phyloP scores from a whole-genome alignment of 2,329 filamentous ascomycete species.

The Stenocarpella maydis region DNA sequence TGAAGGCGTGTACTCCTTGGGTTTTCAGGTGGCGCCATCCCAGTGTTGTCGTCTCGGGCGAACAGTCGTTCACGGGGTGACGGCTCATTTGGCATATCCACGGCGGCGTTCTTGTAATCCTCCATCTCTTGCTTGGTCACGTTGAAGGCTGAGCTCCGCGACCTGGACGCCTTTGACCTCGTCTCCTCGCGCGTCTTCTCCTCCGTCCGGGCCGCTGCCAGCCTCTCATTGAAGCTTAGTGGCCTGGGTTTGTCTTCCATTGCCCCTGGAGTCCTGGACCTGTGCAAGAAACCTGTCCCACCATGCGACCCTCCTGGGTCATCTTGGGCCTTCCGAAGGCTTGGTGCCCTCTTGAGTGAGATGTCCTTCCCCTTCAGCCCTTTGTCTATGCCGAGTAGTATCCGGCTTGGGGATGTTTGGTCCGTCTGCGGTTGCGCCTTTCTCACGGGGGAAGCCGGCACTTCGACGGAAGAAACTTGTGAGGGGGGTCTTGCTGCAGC shows the following conservation, averaged over 20 bases:
- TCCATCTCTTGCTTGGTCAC: slow-evolving; percentile 68
- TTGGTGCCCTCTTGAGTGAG: slow-evolving; percentile 79
- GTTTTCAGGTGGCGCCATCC: slow-evolving; percentile 41
- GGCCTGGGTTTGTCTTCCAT: slow-evolving; percentile 48
- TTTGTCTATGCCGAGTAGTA: slow-evolving; percentile 89
- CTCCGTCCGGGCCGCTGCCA: slow-evolving; percentile 73
- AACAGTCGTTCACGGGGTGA: slow-evolving; percentile 55
- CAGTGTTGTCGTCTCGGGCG: slow-evolving; percentile 69
- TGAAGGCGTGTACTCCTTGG: slow-evolving; percentile 44
- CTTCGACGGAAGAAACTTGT: slow-evolving; percentile 62
- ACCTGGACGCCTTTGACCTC: slow-evolving; percentile 59
- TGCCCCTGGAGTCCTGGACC: slow-evolving; percentile 51
- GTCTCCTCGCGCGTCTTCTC: slow-evolving; percentile 61
- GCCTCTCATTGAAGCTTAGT: slow-evolving; percentile 81
- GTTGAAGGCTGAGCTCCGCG: slow-evolving; percentile 64
- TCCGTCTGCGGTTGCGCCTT: slow-evolving; percentile 57
- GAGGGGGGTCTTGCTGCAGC: slow-evolving; percentile 26
- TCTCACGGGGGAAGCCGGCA: slow-evolving; percentile 79
- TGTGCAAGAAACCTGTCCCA: slow-evolving; percentile 53
- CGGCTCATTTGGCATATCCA: slow-evolving; percentile 60
- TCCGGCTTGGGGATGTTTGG: slow-evolving; percentile 79
- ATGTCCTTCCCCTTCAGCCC: slow-evolving; percentile 82
- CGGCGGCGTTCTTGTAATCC: slow-evolving; percentile 64
- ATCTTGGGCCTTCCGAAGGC: slow-evolving; percentile 48
- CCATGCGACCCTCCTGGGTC: slow-evolving; percentile 41